phyloP scores from a whole-genome alignment of 140 eudicot genomes.

The Senecio squalidus region DNA sequence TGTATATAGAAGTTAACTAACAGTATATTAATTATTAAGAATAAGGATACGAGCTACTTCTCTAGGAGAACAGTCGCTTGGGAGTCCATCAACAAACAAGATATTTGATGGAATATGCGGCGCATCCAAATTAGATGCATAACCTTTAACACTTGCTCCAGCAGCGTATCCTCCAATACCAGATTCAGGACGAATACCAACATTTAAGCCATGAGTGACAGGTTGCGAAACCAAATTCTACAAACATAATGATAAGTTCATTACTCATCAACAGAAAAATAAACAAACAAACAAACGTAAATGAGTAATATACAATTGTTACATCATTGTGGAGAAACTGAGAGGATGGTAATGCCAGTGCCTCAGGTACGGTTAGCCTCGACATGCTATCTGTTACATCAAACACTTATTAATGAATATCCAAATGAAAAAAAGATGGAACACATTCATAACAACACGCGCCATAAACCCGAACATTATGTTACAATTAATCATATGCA shows the following conservation, averaged over 20 bases:
- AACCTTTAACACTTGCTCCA: no score
- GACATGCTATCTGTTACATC: no score
- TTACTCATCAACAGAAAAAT: slow-evolving; percentile 8
- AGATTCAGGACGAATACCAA: slow-evolving; percentile 22
- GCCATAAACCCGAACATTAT: no score
- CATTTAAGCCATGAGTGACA: slow-evolving; percentile 31
- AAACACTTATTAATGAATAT: no score
- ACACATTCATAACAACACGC: no score
- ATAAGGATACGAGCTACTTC: slow-evolving; percentile 87
- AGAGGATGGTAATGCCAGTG: no score
- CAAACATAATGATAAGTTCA: slow-evolving; percentile 1
- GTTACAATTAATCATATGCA: no score
- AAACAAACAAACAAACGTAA: not conserved
- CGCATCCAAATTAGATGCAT: no score
- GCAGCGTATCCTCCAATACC: slow-evolving; percentile 31
- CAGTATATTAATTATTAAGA: not conserved
- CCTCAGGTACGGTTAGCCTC: no score
- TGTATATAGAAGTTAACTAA: not conserved
- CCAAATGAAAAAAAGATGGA: no score
- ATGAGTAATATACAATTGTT: slow-evolving; percentile 21
- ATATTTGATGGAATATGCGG: slow-evolving; percentile 49
- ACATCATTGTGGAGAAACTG: slow-evolving; percentile 50
- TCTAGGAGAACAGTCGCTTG: slow-evolving; percentile 69
- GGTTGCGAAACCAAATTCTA: slow-evolving; percentile 39
- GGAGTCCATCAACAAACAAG: slow-evolving; percentile 82